A percentile compares a stretch with the other conserved stretches of the same genome.
Evolutionary conservation across 345 rosid species (phyloP).

Genomic region (Sonneratia caseolaris): DNA sequence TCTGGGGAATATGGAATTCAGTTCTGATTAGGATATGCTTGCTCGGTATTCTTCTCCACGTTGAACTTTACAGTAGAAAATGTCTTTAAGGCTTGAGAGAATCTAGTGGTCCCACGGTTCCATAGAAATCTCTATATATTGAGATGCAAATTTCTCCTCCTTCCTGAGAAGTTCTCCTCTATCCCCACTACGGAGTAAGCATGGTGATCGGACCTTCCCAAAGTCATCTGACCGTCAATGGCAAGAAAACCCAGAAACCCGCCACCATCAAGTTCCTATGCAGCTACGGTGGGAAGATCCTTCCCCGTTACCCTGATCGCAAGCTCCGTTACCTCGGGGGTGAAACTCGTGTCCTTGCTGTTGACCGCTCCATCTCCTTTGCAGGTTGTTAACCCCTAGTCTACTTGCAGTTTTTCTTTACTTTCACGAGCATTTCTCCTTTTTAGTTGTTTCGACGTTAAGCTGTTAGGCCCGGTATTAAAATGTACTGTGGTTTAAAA

Average conservation of each 20-base stretch:
- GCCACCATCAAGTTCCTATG: conserved; percentile 65
- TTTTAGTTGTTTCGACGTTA: not conserved
- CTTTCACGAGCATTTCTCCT: not conserved
- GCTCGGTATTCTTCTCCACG: not conserved
- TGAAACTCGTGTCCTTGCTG: conserved; percentile 74
- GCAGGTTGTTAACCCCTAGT: conserved; percentile 30
- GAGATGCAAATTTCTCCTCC: not conserved
- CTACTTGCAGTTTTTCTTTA: no score
- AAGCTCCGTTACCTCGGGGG: conserved; percentile 85
- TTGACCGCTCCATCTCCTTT: conserved; percentile 55
- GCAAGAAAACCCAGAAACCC: not conserved
- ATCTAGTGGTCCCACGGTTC: not conserved
- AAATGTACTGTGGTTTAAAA: not conserved
- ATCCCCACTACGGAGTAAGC: no score
- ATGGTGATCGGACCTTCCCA: not conserved
- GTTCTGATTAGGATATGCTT: not conserved
- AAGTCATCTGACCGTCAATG: conserved; percentile 32
- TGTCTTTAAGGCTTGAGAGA: not conserved
- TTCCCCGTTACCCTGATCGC: conserved; percentile 73
- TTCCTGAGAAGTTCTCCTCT: not conserved
- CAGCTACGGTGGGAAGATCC: conserved; percentile 77
- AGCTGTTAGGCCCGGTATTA: not conserved
- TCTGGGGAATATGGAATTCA: not conserved
- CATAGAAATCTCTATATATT: not conserved
- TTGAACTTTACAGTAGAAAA: not conserved